phyloP scores from a whole-genome alignment of 2,329 filamentous ascomycete species.

The Mariannaea sp. region DNA sequence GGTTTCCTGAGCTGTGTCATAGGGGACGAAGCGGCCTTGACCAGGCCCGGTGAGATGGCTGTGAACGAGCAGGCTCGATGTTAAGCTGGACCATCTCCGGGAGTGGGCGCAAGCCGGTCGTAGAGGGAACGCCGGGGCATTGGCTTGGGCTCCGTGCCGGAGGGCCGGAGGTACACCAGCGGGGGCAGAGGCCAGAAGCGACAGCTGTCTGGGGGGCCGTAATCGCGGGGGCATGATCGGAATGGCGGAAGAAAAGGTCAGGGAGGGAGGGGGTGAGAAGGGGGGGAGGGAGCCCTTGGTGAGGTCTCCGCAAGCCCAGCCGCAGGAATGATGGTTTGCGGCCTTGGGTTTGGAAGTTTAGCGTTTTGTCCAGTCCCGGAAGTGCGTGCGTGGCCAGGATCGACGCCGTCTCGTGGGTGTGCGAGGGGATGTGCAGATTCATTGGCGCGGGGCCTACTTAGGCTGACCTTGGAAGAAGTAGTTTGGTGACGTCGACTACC shows the following conservation, averaged over 20 bases:
- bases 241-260: no score
- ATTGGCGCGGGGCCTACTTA: not conserved
- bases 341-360: no score
- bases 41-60: constrained; percentile 37
- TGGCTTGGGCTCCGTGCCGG: constrained; percentile 16
- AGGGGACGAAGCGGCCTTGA: constrained; percentile 35
- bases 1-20: constrained; percentile 39
- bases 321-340: no score
- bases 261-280: no score
- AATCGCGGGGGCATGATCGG: constrained; percentile 12
- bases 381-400: no score
- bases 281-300: no score
- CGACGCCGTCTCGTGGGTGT: no score
- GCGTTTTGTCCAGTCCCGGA: no score
- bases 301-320: no score
- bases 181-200: constrained; percentile 10
- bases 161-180: constrained; percentile 22
- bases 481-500: no score
- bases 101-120: not conserved
- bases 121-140: not conserved
- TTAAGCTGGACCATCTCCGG: constrained; percentile 18
- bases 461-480: not conserved
- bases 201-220: constrained; percentile 1
- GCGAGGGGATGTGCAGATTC: no score
- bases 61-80: constrained; percentile 37